These are phyloP conservation scores for Echinochloa phyllopogon DNA, from an alignment of 176 grass and related monocot genomes.

Conservation along the genomic window DNA sequence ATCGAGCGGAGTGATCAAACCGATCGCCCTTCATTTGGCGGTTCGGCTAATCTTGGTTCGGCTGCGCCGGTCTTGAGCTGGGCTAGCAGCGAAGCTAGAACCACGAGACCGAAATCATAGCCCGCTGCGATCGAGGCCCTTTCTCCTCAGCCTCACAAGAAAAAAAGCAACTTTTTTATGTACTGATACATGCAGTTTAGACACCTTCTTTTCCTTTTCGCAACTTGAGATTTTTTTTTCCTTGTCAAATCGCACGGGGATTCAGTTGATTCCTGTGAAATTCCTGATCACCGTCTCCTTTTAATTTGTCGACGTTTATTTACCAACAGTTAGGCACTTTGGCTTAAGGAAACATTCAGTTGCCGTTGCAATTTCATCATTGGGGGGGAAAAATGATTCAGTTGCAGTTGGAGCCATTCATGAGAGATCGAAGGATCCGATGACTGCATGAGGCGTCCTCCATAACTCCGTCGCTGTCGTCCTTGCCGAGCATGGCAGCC, in stretches of 20 bases:
- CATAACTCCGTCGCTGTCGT: constrained; percentile 9
- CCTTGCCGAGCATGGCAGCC: background rate
- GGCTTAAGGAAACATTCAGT: background rate
- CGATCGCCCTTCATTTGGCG: constrained; percentile 17
- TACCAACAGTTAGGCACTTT: background rate
- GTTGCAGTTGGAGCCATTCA: background rate
- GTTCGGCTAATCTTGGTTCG: constrained; percentile 21
- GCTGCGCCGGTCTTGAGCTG: constrained; percentile 41
- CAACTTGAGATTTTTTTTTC: background rate
- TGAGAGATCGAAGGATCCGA: background rate
- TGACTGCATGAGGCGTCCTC: background rate
- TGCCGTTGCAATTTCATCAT: background rate
- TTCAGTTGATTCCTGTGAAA: background rate
- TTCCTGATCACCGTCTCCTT: background rate
- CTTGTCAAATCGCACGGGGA: too few species aligned
- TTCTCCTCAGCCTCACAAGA: background rate
- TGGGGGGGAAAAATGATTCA: background rate
- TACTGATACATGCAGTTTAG: too few species aligned
- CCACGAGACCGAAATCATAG: constrained; percentile 41
- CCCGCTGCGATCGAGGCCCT: constrained; percentile 30
- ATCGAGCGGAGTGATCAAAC: constrained; percentile 30
- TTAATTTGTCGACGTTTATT: background rate
- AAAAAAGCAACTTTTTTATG: background rate
- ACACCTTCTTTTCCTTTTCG: background rate
- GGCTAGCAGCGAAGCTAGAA: constrained; percentile 24